Percentiles rank a stretch among this genome's conserved stretches.
Evolutionary conservation across 176 grass and related monocot genomes (phyloP).

Genomic region (Ensete ventricosum): DNA sequence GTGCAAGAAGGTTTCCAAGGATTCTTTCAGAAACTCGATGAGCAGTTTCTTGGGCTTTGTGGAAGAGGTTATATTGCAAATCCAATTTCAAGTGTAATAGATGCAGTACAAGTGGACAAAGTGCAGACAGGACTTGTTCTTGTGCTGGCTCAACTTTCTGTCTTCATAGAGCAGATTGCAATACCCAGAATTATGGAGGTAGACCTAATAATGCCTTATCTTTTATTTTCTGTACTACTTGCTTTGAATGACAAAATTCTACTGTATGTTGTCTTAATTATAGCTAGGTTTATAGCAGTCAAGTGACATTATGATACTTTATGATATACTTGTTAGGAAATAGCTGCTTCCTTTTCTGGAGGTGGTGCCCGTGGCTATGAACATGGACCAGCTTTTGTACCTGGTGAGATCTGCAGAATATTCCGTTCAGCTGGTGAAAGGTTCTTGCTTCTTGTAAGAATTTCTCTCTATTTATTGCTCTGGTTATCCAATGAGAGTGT

Average conservation of each 20-base stretch:
- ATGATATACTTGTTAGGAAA: constrained; percentile 46
- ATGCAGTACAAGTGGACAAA: constrained; percentile 60
- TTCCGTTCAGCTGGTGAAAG: constrained; percentile 87
- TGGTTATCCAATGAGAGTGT: neutral
- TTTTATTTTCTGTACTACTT: neutral
- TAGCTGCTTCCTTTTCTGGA: constrained; percentile 89
- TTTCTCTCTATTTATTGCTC: constrained; percentile 23
- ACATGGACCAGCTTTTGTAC: constrained; percentile 88
- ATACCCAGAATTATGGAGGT: constrained; percentile 97
- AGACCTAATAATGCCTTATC: constrained; percentile 23
- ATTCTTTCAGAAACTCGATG: constrained; percentile 85
- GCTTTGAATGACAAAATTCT: constrained; percentile 8
- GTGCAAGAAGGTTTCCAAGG: constrained; percentile 99
- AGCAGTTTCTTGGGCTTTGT: constrained; percentile 80
- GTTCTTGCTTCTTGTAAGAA: constrained; percentile 79
- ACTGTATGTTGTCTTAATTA: neutral
- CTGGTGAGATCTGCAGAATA: constrained; percentile 89
- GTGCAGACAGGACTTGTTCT: constrained; percentile 58
- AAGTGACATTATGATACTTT: constrained; percentile 13
- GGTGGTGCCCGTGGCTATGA: constrained; percentile 63
- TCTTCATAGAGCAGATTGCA: constrained; percentile 78
- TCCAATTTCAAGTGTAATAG: constrained; percentile 31
- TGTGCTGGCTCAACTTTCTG: constrained; percentile 81
- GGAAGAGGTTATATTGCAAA: constrained; percentile 46
- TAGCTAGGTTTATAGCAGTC: constrained; percentile 3